Evolutionary conservation across 257 asterid species (phyloP).

Genomic region (Rubia yunnanensis): DNA sequence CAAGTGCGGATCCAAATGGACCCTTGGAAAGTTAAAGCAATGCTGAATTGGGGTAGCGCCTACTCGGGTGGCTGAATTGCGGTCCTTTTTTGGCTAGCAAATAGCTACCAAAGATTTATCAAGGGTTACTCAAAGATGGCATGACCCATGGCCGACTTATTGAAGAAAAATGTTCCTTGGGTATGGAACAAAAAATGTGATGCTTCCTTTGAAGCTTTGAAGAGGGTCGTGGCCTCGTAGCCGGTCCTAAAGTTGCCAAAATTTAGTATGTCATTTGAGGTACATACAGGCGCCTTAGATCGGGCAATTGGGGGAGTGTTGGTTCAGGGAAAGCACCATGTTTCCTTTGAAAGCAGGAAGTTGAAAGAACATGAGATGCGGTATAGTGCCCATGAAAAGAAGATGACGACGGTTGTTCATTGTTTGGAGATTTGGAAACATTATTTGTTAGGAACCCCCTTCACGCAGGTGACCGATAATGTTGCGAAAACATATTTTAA

Average conservation of each 20-base stretch:
- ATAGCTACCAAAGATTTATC: too few species aligned
- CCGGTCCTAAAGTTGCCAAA: too few species aligned
- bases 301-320: too few species aligned
- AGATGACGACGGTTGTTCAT: background rate
- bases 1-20: background rate
- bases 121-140: too few species aligned
- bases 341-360: background rate
- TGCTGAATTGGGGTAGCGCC: background rate
- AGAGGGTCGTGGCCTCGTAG: too few species aligned
- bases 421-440: background rate
- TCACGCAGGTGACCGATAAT: background rate
- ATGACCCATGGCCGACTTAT: too few species aligned
- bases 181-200: background rate
- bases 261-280: too few species aligned
- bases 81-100: too few species aligned
- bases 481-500: background rate
- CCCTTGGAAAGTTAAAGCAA: background rate
- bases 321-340: too few species aligned
- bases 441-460: too few species aligned
- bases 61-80: background rate
- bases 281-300: too few species aligned
- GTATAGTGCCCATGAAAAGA: background rate
- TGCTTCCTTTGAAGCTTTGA: too few species aligned
- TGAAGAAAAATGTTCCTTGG: background rate
- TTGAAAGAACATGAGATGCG: background rate